Evolutionary conservation across 2,329 filamentous ascomycete species (phyloP).

Genomic region (Erysiphe neolycopersici): DNA sequence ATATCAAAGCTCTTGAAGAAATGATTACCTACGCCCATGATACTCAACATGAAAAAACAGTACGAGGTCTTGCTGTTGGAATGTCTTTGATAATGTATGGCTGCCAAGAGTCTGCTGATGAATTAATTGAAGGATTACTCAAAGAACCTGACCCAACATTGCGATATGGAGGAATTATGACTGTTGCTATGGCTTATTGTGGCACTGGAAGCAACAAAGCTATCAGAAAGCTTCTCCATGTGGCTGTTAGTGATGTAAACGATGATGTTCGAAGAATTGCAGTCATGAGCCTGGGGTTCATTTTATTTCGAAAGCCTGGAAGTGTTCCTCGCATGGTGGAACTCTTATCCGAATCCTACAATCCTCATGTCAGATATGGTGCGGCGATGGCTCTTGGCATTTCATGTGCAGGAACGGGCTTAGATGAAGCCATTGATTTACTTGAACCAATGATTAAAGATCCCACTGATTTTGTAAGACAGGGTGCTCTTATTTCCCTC

Average conservation of each 20-base stretch:
- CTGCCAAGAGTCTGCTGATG: slow-evolving; percentile 79
- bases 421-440: slow-evolving; percentile 88
- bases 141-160: slow-evolving; percentile 84
- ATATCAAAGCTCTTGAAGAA: slow-evolving; percentile 72
- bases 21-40: slow-evolving; percentile 98
- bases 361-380: slow-evolving; percentile 91
- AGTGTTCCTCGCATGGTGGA: slow-evolving; percentile 98
- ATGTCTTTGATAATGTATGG: slow-evolving; percentile 99
- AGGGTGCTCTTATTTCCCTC: slow-evolving; percentile 79
- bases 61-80: slow-evolving; percentile 77
- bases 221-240: slow-evolving; percentile 80
- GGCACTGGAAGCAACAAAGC: slow-evolving; percentile 97
- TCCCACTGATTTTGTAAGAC: slow-evolving; percentile 90
- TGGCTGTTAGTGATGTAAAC: slow-evolving; percentile 92
- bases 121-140: slow-evolving; percentile 76
- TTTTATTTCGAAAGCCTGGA: slow-evolving; percentile 90
- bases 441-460: slow-evolving; percentile 99
- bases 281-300: slow-evolving; percentile 94
- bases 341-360: slow-evolving; percentile 92
- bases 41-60: slow-evolving; percentile 96
- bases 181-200: slow-evolving; percentile 91
- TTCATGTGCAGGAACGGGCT: slow-evolving; percentile 82
- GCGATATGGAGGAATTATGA: slow-evolving; percentile 93
- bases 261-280: slow-evolving; percentile 90
- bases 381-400: slow-evolving; percentile 97